phyloP scores from a whole-genome alignment of 192 early-diverging fungal species.

The Diversispora epigaea region DNA sequence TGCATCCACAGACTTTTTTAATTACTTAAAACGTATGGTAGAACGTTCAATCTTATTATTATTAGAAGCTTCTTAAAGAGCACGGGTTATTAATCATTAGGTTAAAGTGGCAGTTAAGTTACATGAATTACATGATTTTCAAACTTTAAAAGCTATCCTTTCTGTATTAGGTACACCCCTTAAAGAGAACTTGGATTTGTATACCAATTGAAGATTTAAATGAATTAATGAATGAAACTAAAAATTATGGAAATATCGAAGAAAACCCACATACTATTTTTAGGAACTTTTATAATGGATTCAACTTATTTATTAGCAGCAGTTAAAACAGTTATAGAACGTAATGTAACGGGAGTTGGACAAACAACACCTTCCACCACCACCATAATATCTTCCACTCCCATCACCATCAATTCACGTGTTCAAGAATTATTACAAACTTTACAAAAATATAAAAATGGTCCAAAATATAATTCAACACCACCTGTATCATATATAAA shows the following conservation, averaged over 20 bases:
- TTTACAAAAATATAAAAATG: conserved; percentile 53
- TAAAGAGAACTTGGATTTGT: conserved; percentile 71
- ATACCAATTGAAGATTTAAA: conserved; percentile 62
- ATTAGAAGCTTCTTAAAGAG: conserved; percentile 54
- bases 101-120: conserved; percentile 64
- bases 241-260: conserved; percentile 72
- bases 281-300: conserved; percentile 77
- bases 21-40: conserved; percentile 71
- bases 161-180: conserved; percentile 66
- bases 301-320: conserved; percentile 71
- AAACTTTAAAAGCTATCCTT: conserved; percentile 69
- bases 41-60: conserved; percentile 70
- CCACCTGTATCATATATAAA: conserved; percentile 54
- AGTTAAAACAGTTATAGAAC: conserved; percentile 49
- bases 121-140: conserved; percentile 62
- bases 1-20: conserved; percentile 77
- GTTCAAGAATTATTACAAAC: conserved; percentile 60
- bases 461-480: conserved; percentile 54
- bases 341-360: too few species aligned
- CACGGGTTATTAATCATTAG: conserved; percentile 65
- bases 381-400: conserved; percentile 32
- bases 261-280: conserved; percentile 66
- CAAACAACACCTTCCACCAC: background rate
- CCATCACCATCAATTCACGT: conserved; percentile 42
- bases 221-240: conserved; percentile 62